A percentile compares a stretch with the other conserved stretches of the same genome.
phyloP scores from a whole-genome alignment of 2,329 filamentous ascomycete genomes.

The Curvularia sp. region DNA sequence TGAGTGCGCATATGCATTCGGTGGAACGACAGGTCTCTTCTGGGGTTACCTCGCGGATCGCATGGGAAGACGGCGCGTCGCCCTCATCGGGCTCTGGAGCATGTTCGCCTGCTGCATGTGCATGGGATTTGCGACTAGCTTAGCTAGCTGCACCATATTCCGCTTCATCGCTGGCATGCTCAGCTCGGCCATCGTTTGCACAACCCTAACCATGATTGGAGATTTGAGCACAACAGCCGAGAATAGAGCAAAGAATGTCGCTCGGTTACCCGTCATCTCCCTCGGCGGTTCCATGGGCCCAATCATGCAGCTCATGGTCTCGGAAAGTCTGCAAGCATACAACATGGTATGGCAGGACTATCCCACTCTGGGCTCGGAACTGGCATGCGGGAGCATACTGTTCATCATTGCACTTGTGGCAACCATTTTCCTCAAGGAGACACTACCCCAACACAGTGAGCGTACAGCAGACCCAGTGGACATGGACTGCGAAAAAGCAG shows the following conservation, averaged over 20 bases:
- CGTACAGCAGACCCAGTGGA: slow-evolving; percentile 31
- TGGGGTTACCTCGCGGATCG: slow-evolving; percentile 57
- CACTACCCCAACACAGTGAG: slow-evolving; percentile 40
- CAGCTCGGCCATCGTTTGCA: slow-evolving; percentile 55
- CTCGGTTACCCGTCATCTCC: slow-evolving; percentile 55
- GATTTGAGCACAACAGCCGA: slow-evolving; percentile 51
- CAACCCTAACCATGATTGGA: slow-evolving; percentile 57
- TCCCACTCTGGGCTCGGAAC: slow-evolving; percentile 55
- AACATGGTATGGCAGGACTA: slow-evolving; percentile 54
- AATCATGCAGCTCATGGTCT: slow-evolving; percentile 54
- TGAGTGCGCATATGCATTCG: slow-evolving; percentile 58
- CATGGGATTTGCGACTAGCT: slow-evolving; percentile 57
- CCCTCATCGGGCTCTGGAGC: slow-evolving; percentile 53
- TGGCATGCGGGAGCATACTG: slow-evolving; percentile 54
- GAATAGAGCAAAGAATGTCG: slow-evolving; percentile 53
- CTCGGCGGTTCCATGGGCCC: slow-evolving; percentile 57
- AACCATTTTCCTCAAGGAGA: slow-evolving; percentile 53
- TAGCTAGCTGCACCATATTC: slow-evolving; percentile 53
- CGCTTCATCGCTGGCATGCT: slow-evolving; percentile 55
- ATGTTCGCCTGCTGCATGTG: slow-evolving; percentile 56
- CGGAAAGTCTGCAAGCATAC: slow-evolving; percentile 52
- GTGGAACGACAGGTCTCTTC: slow-evolving; percentile 54
- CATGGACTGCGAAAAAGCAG: slow-evolving; percentile 55
- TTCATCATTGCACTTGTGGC: slow-evolving; percentile 53
- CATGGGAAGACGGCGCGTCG: slow-evolving; percentile 54